Evolutionary conservation across 257 asterid genomes (phyloP), one percentile per base, ranked within the genome.

Genomic region (Nicotiana otophora): DNA sequence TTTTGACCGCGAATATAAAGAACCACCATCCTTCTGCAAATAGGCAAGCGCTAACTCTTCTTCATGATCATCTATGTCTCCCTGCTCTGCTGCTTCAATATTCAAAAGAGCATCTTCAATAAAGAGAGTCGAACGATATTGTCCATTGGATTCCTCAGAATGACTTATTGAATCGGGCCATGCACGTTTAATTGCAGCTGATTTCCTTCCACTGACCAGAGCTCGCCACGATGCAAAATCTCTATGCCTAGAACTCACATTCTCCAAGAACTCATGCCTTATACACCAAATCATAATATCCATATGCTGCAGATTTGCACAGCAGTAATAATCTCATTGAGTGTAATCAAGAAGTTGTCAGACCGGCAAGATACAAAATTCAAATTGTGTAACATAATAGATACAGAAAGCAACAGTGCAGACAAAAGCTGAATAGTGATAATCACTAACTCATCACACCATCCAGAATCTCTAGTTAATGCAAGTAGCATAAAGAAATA

Each of bases 251-350:
- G 92, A 84, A 55, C 66, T 88, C 83, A 93, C 88, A 82, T 86
- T 85, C 84, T 88, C 94, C 89, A 96, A 82, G 90, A 94, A 96
- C 10, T 91, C 88, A 91, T 93, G 95, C 82, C 94, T 87, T 80
- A 87, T 89, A 90, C 97, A 96, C 99, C 99, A 96, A 80, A 86
- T 83, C 95, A 96, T 90, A 82, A 90, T 88, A 82, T 96, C 98
- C 92, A 90, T 75, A 85, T 96, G 99, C 99, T 96, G 95, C 80
- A 82, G 75, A 76, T 82, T 70, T 61, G 80, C 80, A 48, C 62
- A 48, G 42, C 5, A 74, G 26, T 74, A 6, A 15, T 15, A 48
- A 23, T 74, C 62, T 74, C 79, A 74, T 48, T 6, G 28, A 74
- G 51, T 48, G 80, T 57, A 23, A 28, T 68, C 19, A n/a, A 36